Conservation (phyloP, 805 yeast species). For the Candida vartiovaarae region DNA sequence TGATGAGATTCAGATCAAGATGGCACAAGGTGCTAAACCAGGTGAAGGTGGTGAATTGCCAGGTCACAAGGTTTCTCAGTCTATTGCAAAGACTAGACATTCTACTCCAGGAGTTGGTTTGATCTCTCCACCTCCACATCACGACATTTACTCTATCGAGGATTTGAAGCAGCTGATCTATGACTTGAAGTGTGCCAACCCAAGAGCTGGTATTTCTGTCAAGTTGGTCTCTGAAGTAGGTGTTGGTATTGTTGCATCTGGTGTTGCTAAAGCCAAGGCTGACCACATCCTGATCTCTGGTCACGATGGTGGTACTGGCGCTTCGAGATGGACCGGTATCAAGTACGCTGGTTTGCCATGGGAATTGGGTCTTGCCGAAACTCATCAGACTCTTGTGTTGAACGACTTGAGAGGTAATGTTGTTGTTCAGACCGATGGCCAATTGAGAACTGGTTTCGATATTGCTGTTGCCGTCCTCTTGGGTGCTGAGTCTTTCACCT, state of each 20-base stretch:
- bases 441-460: conserved; percentile 93
- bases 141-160: conserved; percentile 96
- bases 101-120: conserved; percentile 96
- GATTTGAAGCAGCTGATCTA: conserved; percentile 94
- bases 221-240: conserved; percentile 97
- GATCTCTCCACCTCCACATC: conserved; percentile 98
- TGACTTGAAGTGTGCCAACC: conserved; percentile 94
- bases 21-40: conserved; percentile 99
- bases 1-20: conserved; percentile 94
- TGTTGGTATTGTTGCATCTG: conserved; percentile 98
- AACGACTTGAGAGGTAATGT: conserved; percentile 96
- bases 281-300: conserved; percentile 94
- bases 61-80: conserved; percentile 62
- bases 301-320: conserved; percentile 99
- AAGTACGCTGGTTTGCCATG: conserved; percentile 97
- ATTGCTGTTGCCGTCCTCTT: conserved; percentile 91
- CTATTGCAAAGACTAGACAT: conserved; percentile 92
- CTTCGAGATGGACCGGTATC: conserved; percentile 95
- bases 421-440: conserved; percentile 97
- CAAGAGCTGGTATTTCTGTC: conserved; percentile 94
- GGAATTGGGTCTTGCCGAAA: conserved; percentile 97
- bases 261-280: conserved; percentile 98
- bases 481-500: conserved; percentile 98
- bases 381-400: conserved; percentile 93
- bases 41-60: conserved; percentile 96